phyloP scores from a whole-genome alignment of 2,329 filamentous ascomycete genomes.

The Venturia pyrina region DNA sequence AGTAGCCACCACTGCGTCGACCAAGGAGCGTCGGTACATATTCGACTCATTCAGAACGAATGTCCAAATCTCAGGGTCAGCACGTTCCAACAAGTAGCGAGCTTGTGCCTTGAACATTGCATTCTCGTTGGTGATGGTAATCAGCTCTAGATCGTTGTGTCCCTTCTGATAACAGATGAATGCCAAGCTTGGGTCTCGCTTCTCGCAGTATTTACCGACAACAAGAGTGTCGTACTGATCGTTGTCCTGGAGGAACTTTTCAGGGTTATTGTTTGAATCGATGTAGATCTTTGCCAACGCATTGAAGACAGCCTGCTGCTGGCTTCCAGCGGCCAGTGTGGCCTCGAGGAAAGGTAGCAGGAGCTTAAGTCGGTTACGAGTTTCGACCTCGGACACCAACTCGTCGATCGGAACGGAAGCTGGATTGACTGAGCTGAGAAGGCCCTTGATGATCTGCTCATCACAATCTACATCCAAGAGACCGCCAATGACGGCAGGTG shows the following conservation, averaged over 20 bases:
- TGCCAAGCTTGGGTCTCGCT: conserved; percentile 90
- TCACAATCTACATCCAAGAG: conserved; percentile 96
- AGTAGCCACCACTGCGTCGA: conserved; percentile 93
- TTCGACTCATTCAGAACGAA: conserved; percentile 96
- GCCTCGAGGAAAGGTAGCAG: conserved; percentile 92
- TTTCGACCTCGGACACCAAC: conserved; percentile 89
- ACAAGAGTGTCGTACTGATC: conserved; percentile 87
- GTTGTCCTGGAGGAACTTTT: conserved; percentile 96
- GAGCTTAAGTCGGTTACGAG: conserved; percentile 88
- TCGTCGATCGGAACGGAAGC: conserved; percentile 86
- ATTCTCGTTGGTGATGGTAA: conserved; percentile 98
- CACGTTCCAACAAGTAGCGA: conserved; percentile 83
- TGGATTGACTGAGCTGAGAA: conserved; percentile 76
- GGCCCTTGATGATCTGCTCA: conserved; percentile 87
- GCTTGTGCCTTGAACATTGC: conserved; percentile 99
- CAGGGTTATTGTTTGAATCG: conserved; percentile 94
- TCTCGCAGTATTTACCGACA: conserved; percentile 97
- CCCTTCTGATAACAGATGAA: conserved; percentile 95
- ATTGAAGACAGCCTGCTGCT: conserved; percentile 94
- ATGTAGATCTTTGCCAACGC: conserved; percentile 99
- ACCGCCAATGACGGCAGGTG: conserved; percentile 86
- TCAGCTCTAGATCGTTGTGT: conserved; percentile 92
- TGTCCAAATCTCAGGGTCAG: conserved; percentile 82
- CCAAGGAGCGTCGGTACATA: conserved; percentile 81
- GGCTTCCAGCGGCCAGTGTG: conserved; percentile 78